These are phyloP conservation scores for Penicillium chermesinum DNA, from an alignment of 495 filamentous ascomycete genomes.

Conservation along the genomic window DNA sequence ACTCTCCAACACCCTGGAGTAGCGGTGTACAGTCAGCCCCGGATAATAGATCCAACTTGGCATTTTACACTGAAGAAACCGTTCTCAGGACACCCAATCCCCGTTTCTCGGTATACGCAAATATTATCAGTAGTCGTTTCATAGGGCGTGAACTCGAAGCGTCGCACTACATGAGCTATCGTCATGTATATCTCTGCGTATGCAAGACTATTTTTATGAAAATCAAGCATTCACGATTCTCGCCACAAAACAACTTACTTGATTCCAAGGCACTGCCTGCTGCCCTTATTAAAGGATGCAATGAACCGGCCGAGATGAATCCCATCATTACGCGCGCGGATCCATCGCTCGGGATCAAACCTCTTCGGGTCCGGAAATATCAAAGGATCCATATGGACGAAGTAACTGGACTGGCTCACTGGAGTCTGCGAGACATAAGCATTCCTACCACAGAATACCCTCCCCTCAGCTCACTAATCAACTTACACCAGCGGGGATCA, in stretches of 20 bases:
- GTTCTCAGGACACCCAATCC: constrained; percentile 14
- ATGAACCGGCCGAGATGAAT: background rate
- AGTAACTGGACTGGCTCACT: constrained; percentile 5
- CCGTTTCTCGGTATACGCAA: constrained; percentile 18
- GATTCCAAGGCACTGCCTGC: constrained; percentile 6
- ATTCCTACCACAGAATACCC: constrained; percentile 29
- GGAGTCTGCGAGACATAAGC: constrained; percentile 14
- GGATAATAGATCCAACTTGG: constrained; percentile 13
- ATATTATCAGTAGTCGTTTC: constrained; percentile 25
- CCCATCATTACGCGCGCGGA: background rate
- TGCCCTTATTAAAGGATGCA: constrained; percentile 3
- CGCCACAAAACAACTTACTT: background rate
- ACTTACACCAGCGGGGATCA: constrained; percentile 10
- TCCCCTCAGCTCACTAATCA: background rate
- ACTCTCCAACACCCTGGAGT: too few relatives aligned
- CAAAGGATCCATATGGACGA: constrained; percentile 6
- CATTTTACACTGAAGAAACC: constrained; percentile 16
- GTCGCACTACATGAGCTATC: background rate
- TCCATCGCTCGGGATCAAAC: constrained; percentile 10
- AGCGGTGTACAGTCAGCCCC: constrained; percentile 11
- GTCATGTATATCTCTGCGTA: constrained; percentile 6
- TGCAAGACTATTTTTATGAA: constrained; percentile 1
- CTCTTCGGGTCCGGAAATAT: constrained; percentile 6
- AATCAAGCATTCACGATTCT: constrained; percentile 20
- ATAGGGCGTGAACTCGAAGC: constrained; percentile 1